These are phyloP conservation scores for Cenchrus americanus DNA, from an alignment of 176 grass and related monocot species.

Conservation along the genomic window DNA sequence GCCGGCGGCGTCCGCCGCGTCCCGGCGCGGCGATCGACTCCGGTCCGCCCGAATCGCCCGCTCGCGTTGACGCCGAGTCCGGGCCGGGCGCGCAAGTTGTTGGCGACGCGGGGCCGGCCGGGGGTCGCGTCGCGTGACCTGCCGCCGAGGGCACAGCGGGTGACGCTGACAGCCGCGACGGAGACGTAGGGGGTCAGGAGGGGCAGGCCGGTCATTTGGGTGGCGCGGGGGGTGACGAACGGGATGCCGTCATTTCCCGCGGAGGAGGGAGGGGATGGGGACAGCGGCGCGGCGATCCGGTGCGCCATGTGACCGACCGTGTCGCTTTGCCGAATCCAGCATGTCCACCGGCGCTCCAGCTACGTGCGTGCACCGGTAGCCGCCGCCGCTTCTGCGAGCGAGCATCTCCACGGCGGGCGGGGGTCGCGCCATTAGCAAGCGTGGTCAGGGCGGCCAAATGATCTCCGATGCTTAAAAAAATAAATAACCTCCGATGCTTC, in stretches of 20 bases:
- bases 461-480: background rate
- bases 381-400: background rate
- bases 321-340: background rate
- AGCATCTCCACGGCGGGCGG: background rate
- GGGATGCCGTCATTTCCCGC: slow-evolving; percentile 47
- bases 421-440: background rate
- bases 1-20: background rate
- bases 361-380: too few relatives aligned
- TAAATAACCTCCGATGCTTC: background rate
- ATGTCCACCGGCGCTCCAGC: too few relatives aligned
- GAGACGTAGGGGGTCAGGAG: background rate
- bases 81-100: too few relatives aligned
- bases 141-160: slow-evolving; percentile 34
- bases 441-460: background rate
- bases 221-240: slow-evolving; percentile 33
- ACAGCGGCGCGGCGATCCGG: slow-evolving; percentile 21
- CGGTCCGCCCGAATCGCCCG: background rate
- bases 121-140: background rate
- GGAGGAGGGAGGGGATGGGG: background rate
- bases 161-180: background rate
- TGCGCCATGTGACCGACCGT: slow-evolving; percentile 16
- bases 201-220: background rate
- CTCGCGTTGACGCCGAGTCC: background rate
- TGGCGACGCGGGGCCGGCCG: background rate
- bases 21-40: background rate